Percentiles rank a stretch among this genome's conserved stretches.
phyloP scores from a whole-genome alignment of 2,329 filamentous ascomycete genomes.

The Graphilbum sp. region DNA sequence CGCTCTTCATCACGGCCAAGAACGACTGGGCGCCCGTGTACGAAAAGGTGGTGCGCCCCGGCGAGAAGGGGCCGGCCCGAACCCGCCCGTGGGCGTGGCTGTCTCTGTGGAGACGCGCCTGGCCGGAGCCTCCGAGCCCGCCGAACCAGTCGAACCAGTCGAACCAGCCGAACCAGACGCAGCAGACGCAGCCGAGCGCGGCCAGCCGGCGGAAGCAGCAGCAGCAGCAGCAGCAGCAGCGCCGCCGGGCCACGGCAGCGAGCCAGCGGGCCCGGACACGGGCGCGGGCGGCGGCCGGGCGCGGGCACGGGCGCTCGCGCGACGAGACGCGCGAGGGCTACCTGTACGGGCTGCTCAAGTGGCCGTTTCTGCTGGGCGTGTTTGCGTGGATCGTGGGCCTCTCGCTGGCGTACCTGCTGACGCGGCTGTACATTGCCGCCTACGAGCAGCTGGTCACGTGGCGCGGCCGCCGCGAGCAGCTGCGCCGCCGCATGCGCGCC shows the following conservation, averaged over 20 bases:
- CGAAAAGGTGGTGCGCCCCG: conserved; percentile 36
- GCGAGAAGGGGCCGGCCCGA: neutral
- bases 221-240: neutral
- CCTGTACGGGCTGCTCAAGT: conserved; percentile 77
- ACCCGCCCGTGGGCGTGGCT: too few species aligned
- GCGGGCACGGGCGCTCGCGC: conserved; percentile 36
- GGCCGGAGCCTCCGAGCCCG: too few species aligned
- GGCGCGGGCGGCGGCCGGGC: neutral
- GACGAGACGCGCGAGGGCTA: conserved; percentile 94
- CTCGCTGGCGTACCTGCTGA: conserved; percentile 58
- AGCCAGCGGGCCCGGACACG: conserved; percentile 4
- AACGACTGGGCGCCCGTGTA: conserved; percentile 93
- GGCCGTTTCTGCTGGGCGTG: conserved; percentile 72
- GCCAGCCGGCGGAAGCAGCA: neutral
- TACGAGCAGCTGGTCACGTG: conserved; percentile 90
- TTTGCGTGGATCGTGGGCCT: conserved; percentile 66
- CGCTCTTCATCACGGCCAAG: conserved; percentile 64
- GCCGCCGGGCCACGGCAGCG: conserved; percentile 15
- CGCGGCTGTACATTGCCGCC: conserved; percentile 73
- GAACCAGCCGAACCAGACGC: too few species aligned
- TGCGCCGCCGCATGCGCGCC: conserved; percentile 54
- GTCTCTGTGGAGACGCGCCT: too few species aligned
- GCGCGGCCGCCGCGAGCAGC: conserved; percentile 58
- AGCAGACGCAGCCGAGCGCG: neutral
- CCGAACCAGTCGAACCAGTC: too few species aligned